Evolutionary conservation across 805 yeast genomes (phyloP).

Genomic region (Teunomyces tritomae): DNA sequence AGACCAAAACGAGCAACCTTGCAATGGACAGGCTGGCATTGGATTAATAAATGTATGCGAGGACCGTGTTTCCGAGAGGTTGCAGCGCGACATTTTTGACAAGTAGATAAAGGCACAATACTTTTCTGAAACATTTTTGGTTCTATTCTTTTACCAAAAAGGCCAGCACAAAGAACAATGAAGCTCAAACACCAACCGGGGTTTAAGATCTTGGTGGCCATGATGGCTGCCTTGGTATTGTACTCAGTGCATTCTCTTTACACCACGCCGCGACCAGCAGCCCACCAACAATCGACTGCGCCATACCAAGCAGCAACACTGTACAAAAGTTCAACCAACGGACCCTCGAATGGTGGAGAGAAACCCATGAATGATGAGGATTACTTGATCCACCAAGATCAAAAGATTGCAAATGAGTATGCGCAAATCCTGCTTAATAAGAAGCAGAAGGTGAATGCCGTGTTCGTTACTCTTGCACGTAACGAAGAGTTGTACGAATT

Average conservation of each 20-base stretch:
- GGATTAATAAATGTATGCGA: too few relatives aligned
- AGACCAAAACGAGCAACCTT: too few relatives aligned
- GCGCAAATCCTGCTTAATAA: constrained; percentile 12
- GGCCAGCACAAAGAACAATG: background rate
- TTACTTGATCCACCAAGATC: constrained; percentile 5
- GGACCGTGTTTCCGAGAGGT: too few relatives aligned
- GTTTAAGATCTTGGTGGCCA: background rate
- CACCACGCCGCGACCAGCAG: background rate
- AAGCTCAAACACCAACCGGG: background rate
- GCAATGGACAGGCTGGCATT: too few relatives aligned
- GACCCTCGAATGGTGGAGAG: constrained; percentile 1
- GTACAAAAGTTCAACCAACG: background rate
- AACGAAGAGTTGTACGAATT: constrained; percentile 64
- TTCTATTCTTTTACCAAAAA: too few relatives aligned
- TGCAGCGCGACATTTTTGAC: background rate
- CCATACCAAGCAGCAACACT: background rate
- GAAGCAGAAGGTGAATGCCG: constrained; percentile 57
- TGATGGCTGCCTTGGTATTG: constrained; percentile 1
- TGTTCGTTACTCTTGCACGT: constrained; percentile 78
- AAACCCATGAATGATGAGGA: constrained; percentile 2
- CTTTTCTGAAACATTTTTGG: background rate
- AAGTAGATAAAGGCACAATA: background rate
- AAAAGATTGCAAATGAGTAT: constrained; percentile 7
- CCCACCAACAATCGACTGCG: background rate
- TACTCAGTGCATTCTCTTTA: background rate